Conservation (phyloP, 2,329 filamentous ascomycete species). For the Neoscytalidium dimidiatum region DNA sequence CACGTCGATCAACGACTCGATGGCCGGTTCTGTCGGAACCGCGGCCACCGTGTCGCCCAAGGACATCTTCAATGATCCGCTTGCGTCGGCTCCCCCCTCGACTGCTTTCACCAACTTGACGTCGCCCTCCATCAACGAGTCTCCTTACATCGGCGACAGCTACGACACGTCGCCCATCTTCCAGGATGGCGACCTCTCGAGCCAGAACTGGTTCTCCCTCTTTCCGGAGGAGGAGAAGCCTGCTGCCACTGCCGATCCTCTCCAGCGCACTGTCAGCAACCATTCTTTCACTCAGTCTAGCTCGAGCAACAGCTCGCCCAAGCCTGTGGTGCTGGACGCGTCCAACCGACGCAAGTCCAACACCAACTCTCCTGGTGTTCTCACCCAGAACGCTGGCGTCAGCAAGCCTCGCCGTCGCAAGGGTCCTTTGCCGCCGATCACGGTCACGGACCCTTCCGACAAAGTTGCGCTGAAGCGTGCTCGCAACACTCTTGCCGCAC, state of each 20-base stretch:
- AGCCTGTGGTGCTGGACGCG: slow-evolving; percentile 27
- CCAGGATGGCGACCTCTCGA: slow-evolving; percentile 57
- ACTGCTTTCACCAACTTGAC: slow-evolving; percentile 80
- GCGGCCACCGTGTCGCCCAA: slow-evolving; percentile 75
- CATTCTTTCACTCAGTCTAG: slow-evolving; percentile 38
- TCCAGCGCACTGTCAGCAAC: slow-evolving; percentile 45
- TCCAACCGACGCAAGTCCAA: slow-evolving; percentile 40
- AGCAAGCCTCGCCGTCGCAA: slow-evolving; percentile 70
- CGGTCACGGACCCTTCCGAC: slow-evolving; percentile 69
- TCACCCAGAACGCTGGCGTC: slow-evolving; percentile 71
- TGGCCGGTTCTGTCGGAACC: slow-evolving; percentile 27
- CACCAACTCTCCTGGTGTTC: slow-evolving; percentile 46
- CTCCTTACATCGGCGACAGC: slow-evolving; percentile 69
- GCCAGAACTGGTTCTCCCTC: slow-evolving; percentile 69
- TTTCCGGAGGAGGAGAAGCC: slow-evolving; percentile 58
- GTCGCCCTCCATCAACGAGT: slow-evolving; percentile 77
- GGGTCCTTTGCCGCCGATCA: slow-evolving; percentile 78
- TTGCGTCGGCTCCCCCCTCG: slow-evolving; percentile 78
- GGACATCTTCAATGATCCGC: slow-evolving; percentile 72
- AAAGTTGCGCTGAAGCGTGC: slow-evolving; percentile 86
- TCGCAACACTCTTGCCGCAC: slow-evolving; percentile 88
- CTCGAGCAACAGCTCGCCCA: slow-evolving; percentile 38
- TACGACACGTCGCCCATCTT: slow-evolving; percentile 81
- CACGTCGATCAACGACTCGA: slow-evolving; percentile 48
- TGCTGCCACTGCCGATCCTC: slow-evolving; percentile 31